Evolutionary conservation across 1,284 basidiomycete species (phyloP), one percentile per base, ranked within the genome.

Genomic region (Lignosus rhinocerotis): DNA sequence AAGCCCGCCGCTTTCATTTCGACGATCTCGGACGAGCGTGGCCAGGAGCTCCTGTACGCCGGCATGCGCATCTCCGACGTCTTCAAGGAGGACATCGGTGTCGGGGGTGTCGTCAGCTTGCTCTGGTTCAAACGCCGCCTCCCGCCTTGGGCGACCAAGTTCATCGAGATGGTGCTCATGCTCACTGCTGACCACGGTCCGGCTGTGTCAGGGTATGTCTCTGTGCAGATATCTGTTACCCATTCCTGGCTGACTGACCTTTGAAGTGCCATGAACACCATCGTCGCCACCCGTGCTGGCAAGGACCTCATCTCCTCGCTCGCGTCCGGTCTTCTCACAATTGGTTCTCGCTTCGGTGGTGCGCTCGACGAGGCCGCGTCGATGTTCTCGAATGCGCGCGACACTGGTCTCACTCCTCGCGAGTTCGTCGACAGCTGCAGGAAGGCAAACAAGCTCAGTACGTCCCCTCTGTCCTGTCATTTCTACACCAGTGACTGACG

Each of bases 111-210:
- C 70, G 92, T 99, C 71, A 89, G 88, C 62, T 81, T 99, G 69
- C 82, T 99, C 67, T 98, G 96, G 96, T 98, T 98, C 88, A 98
- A 98, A 84, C 86, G 95, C 69, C 90, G 93, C 66, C 76, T 95
- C 58, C 92, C 92, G 21, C 76, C 84, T 46, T 93, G 88, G 81
- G 92, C 92, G 44, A 86, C 91, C 75, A 97, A 96, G 81, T 98
- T 99, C 82, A 91, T 99, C 75, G 96, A 99, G 84, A 99, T 98
- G 96, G 94, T 98, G 59, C 86, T 99, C 72, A 97, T 97, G 93
- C 84, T 99, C 66, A 98, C 96, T 25, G 96, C 96, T 67, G 96
- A 99, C 78, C 96, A 99, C 80, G 96, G 94, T 72, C 94, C 94
- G n/a, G 94, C 94, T 62, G 91, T 93, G n/a, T 91, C 88, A 74